Percentiles rank a stretch among this genome's conserved stretches.
Evolutionary conservation across 345 rosid species (phyloP).

Genomic region (Anastatica hierochuntica): DNA sequence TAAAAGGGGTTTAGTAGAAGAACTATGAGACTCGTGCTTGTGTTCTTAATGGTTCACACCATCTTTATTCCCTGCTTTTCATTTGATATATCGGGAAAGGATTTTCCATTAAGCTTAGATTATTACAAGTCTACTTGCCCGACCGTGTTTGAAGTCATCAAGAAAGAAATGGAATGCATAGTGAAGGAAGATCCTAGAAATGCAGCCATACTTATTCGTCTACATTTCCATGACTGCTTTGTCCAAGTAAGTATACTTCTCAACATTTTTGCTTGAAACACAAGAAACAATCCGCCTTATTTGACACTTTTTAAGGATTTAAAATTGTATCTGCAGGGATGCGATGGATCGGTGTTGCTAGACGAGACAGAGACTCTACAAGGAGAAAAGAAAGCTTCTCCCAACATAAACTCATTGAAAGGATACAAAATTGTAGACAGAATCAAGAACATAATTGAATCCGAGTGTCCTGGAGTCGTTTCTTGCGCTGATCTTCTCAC

Average conservation of each 20-base stretch:
- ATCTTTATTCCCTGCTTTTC: slow-evolving; percentile 13
- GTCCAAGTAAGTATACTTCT: slow-evolving; percentile 51
- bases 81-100: slow-evolving; percentile 20
- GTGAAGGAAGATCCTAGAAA: slow-evolving; percentile 75
- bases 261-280: neutral
- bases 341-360: slow-evolving; percentile 78
- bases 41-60: slow-evolving; percentile 21
- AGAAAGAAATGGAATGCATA: slow-evolving; percentile 84
- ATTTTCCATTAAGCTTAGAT: slow-evolving; percentile 50
- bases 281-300: neutral
- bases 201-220: slow-evolving; percentile 56
- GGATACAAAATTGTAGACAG: slow-evolving; percentile 64
- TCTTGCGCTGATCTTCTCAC: slow-evolving; percentile 94
- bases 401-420: slow-evolving; percentile 41
- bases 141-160: slow-evolving; percentile 45
- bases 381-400: slow-evolving; percentile 72
- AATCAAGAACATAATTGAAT: slow-evolving; percentile 82
- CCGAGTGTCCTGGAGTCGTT: slow-evolving; percentile 80
- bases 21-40: slow-evolving; percentile 15
- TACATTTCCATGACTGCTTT: slow-evolving; percentile 92
- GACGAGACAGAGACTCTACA: slow-evolving; percentile 56
- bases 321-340: slow-evolving; percentile 43
- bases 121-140: slow-evolving; percentile 72
- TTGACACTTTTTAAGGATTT: neutral
- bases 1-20: slow-evolving; percentile 5